Percentiles rank a stretch among this genome's conserved stretches.
Evolutionary conservation across 225 moss, liverwort and hornwort genomes (phyloP).

Genomic region (Climacium dendroides): DNA sequence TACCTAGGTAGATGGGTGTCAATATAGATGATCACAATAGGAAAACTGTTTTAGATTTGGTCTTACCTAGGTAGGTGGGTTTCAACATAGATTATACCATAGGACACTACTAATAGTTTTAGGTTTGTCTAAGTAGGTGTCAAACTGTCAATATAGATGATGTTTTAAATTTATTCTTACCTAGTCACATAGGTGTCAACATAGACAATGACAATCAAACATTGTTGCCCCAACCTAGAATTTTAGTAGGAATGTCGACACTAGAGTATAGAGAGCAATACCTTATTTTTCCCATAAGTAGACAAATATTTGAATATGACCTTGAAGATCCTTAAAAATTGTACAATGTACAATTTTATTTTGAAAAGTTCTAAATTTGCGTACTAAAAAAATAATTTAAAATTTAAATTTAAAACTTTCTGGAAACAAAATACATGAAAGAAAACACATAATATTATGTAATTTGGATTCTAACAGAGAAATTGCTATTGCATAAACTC

Average conservation of each 20-base stretch:
- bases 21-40: background rate
- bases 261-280: background rate
- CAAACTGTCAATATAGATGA: background rate
- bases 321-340: background rate
- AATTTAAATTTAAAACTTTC: no score
- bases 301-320: background rate
- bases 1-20: background rate
- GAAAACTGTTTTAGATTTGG: background rate
- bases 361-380: background rate
- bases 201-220: background rate
- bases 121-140: no score
- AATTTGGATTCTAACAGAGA: no score
- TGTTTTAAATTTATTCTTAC: background rate
- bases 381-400: no score
- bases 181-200: no score
- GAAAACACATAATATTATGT: no score
- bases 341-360: background rate
- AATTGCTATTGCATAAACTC: no score
- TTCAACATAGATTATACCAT: no score
- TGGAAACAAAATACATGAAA: no score
- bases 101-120: no score
- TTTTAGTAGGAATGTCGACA: background rate
- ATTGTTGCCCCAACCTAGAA: fast-evolving
- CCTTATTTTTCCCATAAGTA: background rate
- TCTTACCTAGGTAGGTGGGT: fast-evolving